Evolutionary conservation across 2,329 filamentous ascomycete genomes (phyloP).

Genomic region (Didymella exigua): DNA sequence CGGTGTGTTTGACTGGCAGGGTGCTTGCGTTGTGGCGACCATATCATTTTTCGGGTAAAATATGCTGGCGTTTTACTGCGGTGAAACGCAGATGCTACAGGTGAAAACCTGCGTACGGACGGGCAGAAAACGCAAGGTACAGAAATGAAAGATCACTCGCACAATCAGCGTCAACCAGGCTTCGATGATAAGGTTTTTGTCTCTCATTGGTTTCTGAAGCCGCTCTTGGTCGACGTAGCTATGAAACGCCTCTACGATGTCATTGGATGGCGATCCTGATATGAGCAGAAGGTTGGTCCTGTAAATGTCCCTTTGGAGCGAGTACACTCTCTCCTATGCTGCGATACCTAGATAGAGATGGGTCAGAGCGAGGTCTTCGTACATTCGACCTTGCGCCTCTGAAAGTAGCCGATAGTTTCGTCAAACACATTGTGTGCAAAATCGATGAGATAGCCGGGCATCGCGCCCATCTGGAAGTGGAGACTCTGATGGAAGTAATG

Average conservation of each 20-base stretch:
- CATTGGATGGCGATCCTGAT: background rate
- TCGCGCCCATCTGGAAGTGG: background rate
- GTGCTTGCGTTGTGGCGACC: background rate
- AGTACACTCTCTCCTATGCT: background rate
- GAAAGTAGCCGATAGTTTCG: conserved; percentile 6
- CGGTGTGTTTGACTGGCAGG: background rate
- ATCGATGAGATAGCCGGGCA: conserved; percentile 1
- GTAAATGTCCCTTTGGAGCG: background rate
- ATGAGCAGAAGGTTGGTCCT: background rate
- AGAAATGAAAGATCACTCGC: background rate
- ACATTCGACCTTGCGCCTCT: background rate
- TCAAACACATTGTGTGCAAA: conserved; percentile 5
- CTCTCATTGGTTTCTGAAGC: conserved; percentile 1
- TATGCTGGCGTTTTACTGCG: background rate
- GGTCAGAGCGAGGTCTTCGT: conserved; percentile 1
- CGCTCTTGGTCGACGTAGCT: conserved; percentile 1
- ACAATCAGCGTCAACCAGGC: conserved; percentile 8
- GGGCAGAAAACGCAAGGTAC: conserved; percentile 1
- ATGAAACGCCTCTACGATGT: background rate
- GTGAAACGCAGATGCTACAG: conserved; percentile 5
- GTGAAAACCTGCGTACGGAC: background rate
- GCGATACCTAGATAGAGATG: background rate
- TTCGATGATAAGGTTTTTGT: background rate
- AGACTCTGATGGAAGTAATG: conserved; percentile 4
- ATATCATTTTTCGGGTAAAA: background rate